Conservation (phyloP, 805 yeast species). For the Metschnikowia aberdeeniae region DNA sequence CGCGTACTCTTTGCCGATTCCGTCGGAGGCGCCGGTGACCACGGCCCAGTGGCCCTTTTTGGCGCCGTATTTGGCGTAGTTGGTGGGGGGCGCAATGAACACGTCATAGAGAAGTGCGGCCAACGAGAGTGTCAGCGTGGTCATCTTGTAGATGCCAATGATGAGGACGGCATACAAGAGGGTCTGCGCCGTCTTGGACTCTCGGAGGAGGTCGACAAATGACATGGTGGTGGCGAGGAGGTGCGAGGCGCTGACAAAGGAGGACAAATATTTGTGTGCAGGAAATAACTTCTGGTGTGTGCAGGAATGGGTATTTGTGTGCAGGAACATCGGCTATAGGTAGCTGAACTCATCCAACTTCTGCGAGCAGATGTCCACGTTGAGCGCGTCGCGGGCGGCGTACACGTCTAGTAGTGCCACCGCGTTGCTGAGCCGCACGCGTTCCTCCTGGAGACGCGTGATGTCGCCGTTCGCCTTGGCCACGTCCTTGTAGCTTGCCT, state of each 20-base stretch:
- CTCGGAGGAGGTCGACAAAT: constrained; percentile 7
- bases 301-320: too few relatives aligned
- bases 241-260: background rate
- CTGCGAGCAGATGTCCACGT: constrained; percentile 40
- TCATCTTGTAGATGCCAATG: constrained; percentile 62
- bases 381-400: constrained; percentile 29
- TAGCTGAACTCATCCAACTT: constrained; percentile 48
- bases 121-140: constrained; percentile 47
- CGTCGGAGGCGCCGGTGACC: constrained; percentile 96
- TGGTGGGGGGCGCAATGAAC: constrained; percentile 58
- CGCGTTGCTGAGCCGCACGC: constrained; percentile 17
- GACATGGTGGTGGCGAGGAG: background rate
- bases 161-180: constrained; percentile 35
- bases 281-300: background rate
- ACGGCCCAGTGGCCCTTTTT: constrained; percentile 80
- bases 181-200: constrained; percentile 14
- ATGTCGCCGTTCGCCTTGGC: constrained; percentile 23
- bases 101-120: constrained; percentile 55
- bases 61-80: constrained; percentile 72
- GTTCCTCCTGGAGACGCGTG: constrained; percentile 22
- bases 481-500: constrained; percentile 25
- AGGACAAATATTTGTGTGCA: background rate
- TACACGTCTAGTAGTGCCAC: constrained; percentile 17
- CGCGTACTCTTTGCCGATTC: constrained; percentile 92
- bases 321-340: constrained; percentile 16